Evolutionary conservation across 352 stramenopile species (phyloP), one percentile per base, ranked within the genome.

Genomic region (Pythium apleroticum): DNA sequence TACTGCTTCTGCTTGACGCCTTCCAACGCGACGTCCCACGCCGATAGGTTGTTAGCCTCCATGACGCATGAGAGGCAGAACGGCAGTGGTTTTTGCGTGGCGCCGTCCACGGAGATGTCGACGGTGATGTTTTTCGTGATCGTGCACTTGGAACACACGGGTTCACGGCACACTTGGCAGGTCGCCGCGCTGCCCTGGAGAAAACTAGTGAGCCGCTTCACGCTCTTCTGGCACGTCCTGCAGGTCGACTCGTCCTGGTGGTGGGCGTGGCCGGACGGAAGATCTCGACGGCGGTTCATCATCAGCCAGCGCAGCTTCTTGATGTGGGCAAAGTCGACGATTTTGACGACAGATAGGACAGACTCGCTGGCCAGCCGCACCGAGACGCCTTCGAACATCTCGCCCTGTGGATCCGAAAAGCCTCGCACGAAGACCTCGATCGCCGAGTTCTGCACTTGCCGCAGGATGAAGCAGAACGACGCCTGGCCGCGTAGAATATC

Each of bases 231-330:
- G 52, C 73, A 84, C 48, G 66, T 80, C 8, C 57, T 39, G 53
- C 73, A 80, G 7, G 41, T 54, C 4, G 60, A 55, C 2, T 60
- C 63, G 33, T 57, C 59, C 10, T 33, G 30, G 37, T 7, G 65
- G 35, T 70, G 33, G 0, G 30, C 46, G 43, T 52, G 48, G 48
- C 50, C 22, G 3, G 54, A 20, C 11, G 52, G n/a, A 28, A 61
- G 22, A 56, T 66, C 61, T 43, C 58, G 50, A 5, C 75, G 64
- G 20, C 72, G 62, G 49, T 73, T 50, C 30, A 72, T 57, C 41
- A 87, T 77, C 50, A 89, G 74, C 79, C 79, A 88, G 55, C 71
- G 79, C 4, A 90, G 70, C 61, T 90, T 90, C 64, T 86, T 90
- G 62, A 85, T 64, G 63, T 89, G 77, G 19, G 76, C 74, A 57